Conservation (phyloP, 2,329 filamentous ascomycete genomes). For the Colletotrichum theobromicola region DNA sequence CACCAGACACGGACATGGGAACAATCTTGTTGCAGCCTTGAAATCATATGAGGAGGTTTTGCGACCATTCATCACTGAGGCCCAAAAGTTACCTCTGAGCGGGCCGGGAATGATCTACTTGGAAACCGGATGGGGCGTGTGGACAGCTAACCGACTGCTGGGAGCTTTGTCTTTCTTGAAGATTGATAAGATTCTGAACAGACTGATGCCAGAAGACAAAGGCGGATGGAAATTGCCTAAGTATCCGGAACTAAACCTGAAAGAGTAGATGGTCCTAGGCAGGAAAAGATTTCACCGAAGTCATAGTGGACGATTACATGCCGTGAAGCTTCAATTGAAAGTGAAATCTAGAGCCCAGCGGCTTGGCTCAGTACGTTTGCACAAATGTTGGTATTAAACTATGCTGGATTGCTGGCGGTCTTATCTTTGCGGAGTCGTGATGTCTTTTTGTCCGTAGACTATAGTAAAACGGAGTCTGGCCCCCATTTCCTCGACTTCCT, state of each 20-base stretch:
- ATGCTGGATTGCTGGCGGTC: not conserved
- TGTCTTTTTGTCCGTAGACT: not conserved
- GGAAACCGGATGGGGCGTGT: not conserved
- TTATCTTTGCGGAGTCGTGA: not conserved
- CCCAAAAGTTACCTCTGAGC: constrained; percentile 33
- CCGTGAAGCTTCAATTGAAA: not conserved
- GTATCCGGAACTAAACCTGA: not conserved
- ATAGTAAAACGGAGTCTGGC: not conserved
- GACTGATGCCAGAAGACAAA: not conserved
- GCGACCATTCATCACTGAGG: constrained; percentile 46
- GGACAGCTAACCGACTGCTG: constrained; percentile 7
- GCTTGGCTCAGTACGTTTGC: not conserved
- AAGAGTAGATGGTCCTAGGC: not conserved
- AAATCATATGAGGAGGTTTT: constrained; percentile 47
- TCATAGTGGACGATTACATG: not conserved
- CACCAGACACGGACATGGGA: constrained; percentile 25
- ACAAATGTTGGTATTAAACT: not conserved
- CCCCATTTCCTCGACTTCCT: not conserved
- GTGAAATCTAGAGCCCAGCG: not conserved
- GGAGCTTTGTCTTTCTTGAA: not conserved
- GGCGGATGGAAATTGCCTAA: not conserved
- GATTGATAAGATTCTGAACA: not conserved
- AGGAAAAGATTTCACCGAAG: not conserved
- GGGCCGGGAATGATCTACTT: constrained; percentile 17
- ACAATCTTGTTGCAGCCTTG: constrained; percentile 36